Evolutionary conservation across 2,329 filamentous ascomycete species (phyloP).

Genomic region (Dothidotthia symphoricarpi): DNA sequence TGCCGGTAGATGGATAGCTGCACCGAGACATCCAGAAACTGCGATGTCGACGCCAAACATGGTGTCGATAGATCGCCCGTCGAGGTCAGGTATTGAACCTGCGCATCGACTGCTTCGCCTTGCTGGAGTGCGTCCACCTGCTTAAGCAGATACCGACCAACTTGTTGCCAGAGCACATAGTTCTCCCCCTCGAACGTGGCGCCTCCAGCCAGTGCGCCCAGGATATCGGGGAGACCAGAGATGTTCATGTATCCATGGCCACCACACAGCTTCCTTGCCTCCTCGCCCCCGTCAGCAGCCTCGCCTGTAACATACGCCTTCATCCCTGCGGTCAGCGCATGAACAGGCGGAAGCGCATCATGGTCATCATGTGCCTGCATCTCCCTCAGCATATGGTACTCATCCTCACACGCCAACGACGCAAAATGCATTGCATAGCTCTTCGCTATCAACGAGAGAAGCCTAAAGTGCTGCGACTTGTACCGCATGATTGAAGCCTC

Average conservation of each 20-base stretch:
- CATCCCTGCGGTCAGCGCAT: conserved; percentile 39
- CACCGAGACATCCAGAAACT: conserved; percentile 17
- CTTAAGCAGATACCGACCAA: conserved; percentile 36
- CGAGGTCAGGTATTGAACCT: conserved; percentile 2
- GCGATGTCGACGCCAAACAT: not conserved
- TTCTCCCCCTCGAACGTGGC: conserved; percentile 45
- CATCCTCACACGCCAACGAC: conserved; percentile 3
- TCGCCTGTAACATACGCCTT: conserved; percentile 53
- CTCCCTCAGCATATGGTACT: conserved; percentile 3
- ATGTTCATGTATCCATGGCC: conserved; percentile 42
- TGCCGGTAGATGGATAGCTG: conserved; percentile 25
- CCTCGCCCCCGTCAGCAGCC: conserved; percentile 46
- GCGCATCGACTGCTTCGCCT: conserved; percentile 4
- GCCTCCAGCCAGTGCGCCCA: conserved; percentile 23
- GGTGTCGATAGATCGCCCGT: no score
- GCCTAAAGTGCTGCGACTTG: conserved; percentile 17
- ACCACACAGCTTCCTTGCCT: conserved; percentile 40
- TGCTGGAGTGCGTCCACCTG: conserved; percentile 5
- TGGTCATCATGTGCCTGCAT: conserved; percentile 7
- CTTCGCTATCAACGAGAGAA: conserved; percentile 17
- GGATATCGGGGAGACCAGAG: conserved; percentile 35
- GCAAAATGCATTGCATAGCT: conserved; percentile 19
- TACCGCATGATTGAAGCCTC: conserved; percentile 15
- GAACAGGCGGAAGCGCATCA: conserved; percentile 4
- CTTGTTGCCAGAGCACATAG: conserved; percentile 44